Conservation (phyloP, 2,329 filamentous ascomycete genomes). For the Pseudopyricularia cyperi region DNA sequence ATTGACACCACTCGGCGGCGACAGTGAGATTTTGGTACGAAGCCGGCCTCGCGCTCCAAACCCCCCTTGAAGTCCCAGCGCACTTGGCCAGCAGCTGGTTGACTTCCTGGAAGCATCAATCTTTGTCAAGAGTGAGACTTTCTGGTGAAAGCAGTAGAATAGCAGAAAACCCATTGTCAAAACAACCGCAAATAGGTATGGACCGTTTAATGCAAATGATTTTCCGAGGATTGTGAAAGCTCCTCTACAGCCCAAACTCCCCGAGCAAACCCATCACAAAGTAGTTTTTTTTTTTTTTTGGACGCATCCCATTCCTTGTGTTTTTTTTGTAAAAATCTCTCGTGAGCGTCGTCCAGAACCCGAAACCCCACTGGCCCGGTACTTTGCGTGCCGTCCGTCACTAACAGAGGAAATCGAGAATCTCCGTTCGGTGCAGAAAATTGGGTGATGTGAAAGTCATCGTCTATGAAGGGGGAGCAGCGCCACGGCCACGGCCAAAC, state of each 20-base stretch:
- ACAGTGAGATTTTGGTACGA: too few relatives aligned
- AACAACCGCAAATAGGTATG: conserved; percentile 8
- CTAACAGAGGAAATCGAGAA: conserved; percentile 17
- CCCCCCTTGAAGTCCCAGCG: too few relatives aligned
- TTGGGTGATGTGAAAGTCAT: conserved; percentile 6
- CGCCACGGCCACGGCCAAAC: conserved; percentile 77
- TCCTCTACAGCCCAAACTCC: conserved; percentile 17
- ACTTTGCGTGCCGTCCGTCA: conserved; percentile 5
- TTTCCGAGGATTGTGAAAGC: conserved; percentile 13
- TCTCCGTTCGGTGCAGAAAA: neutral
- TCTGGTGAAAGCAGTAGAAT: neutral
- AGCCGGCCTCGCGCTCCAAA: too few relatives aligned
- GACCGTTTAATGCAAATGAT: conserved; percentile 16
- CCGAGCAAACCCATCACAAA: conserved; percentile 15
- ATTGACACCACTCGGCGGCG: too few relatives aligned
- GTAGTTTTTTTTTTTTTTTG: conserved; percentile 10
- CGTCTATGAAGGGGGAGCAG: conserved; percentile 53
- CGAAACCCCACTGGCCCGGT: conserved; percentile 12
- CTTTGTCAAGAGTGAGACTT: neutral
- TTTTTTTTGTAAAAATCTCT: neutral
- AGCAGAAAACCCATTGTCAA: neutral
- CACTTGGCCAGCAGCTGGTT: too few relatives aligned
- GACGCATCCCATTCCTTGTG: conserved; percentile 7
- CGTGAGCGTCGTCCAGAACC: conserved; percentile 1
- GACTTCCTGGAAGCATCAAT: too few relatives aligned